A percentile compares a stretch with the other conserved stretches of the same genome.
These are phyloP conservation scores for Coemansia guatemalensis DNA, from an alignment of 192 early-diverging fungal genomes.

Conservation along the genomic window DNA sequence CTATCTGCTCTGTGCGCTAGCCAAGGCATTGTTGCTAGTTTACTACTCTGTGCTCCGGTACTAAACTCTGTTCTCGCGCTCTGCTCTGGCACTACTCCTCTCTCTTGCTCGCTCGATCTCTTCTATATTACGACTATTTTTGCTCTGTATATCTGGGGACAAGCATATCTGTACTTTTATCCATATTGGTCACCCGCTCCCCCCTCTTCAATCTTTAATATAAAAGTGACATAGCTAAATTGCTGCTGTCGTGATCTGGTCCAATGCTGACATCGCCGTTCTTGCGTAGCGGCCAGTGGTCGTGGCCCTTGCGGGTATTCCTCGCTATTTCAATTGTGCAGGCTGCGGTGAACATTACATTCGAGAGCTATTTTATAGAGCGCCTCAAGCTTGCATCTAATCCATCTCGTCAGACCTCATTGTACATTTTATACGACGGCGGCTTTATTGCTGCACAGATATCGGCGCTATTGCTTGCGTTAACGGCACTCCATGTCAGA, in stretches of 20 bases:
- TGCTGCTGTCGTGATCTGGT: background rate
- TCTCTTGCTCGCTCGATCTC: no score
- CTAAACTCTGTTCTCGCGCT: no score
- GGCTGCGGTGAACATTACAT: conserved; percentile 20
- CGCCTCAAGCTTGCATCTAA: background rate
- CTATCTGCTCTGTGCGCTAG: no score
- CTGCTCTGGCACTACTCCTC: no score
- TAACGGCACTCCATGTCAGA: conserved; percentile 18
- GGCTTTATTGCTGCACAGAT: conserved; percentile 34
- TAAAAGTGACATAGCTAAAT: background rate
- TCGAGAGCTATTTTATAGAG: conserved; percentile 27
- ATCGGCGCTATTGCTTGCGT: conserved; percentile 18
- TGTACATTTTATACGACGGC: conserved; percentile 30
- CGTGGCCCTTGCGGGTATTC: conserved; percentile 19
- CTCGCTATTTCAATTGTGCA: conserved; percentile 20
- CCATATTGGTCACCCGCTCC: no score
- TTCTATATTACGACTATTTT: no score
- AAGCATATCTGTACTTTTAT: no score
- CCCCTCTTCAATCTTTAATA: background rate
- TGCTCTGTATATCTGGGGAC: no score
- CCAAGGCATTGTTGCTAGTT: no score
- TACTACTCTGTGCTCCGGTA: no score
- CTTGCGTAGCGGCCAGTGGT: conserved; percentile 30
- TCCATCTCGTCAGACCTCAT: conserved; percentile 6
- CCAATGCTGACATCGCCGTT: conserved; percentile 26